Conservation (phyloP, 306 rosid species). For the Vicia sativa region DNA sequence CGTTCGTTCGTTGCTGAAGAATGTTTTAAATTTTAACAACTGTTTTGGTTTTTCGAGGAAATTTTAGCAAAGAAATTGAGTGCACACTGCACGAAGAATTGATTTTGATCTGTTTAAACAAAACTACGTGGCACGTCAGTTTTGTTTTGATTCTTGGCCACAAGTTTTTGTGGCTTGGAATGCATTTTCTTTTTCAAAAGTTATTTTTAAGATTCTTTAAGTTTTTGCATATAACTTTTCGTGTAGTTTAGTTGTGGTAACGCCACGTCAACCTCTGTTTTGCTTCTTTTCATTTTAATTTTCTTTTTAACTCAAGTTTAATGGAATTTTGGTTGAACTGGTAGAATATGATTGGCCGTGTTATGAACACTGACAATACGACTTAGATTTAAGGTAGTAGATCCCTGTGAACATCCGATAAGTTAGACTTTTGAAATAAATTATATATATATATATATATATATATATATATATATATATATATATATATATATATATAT, state of each 20-base stretch:
- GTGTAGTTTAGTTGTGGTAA: slow-evolving; percentile 20
- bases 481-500: no score
- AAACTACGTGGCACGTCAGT: slow-evolving; percentile 64
- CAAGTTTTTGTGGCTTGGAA: slow-evolving; percentile 74
- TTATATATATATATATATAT: no score
- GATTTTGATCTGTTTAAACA: slow-evolving; percentile 68
- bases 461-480: no score
- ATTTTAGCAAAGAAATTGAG: slow-evolving; percentile 40
- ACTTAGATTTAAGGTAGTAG: no score
- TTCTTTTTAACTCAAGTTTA: no score
- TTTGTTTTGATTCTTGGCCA: slow-evolving; percentile 65
- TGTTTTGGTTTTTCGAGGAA: slow-evolving; percentile 19
- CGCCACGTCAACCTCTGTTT: neutral
- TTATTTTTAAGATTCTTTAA: slow-evolving; percentile 30
- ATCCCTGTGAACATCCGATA: no score
- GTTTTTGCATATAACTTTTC: slow-evolving; percentile 9
- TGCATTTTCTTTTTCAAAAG: slow-evolving; percentile 47
- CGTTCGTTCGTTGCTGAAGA: neutral
- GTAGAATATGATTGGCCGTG: no score
- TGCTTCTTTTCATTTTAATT: neutral
- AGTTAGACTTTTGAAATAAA: no score
- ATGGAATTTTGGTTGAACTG: no score
- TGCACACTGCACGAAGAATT: slow-evolving; percentile 30
- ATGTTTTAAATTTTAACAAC: neutral
- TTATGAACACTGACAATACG: no score